These are phyloP conservation scores for Lichtheimia ornata DNA, from an alignment of 371 early-diverging fungal species.

Conservation along the genomic window DNA sequence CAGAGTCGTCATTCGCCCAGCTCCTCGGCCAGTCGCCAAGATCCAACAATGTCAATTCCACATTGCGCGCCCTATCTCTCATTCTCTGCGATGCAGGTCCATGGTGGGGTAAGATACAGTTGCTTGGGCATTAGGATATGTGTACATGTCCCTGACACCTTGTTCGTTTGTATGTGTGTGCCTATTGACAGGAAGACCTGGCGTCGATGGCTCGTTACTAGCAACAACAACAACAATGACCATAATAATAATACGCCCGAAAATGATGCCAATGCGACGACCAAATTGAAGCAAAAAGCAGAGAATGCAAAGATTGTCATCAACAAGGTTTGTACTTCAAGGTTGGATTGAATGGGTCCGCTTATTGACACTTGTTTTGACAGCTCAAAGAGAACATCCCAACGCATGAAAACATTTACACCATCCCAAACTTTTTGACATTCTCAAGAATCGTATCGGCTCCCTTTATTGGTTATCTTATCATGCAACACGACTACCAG, in stretches of 20 bases:
- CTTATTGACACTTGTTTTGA: slow-evolving; percentile 5
- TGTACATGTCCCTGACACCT: neutral
- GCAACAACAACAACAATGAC: neutral
- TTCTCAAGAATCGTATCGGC: slow-evolving; percentile 73
- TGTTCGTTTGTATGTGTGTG: neutral
- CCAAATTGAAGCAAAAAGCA: slow-evolving; percentile 24
- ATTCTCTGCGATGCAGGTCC: neutral
- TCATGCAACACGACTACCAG: slow-evolving; percentile 70
- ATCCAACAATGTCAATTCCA: slow-evolving; percentile 1
- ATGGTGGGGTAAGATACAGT: neutral
- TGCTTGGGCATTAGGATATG: neutral
- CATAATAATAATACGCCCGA: neutral
- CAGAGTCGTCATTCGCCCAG: neutral
- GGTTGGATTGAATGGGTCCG: neutral
- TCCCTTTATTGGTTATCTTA: slow-evolving; percentile 88
- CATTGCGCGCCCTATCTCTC: slow-evolving; percentile 1
- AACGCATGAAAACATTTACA: slow-evolving; percentile 80
- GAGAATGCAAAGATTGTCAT: slow-evolving; percentile 43
- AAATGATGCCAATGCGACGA: slow-evolving; percentile 2
- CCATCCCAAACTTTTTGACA: slow-evolving; percentile 88
- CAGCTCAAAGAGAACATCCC: slow-evolving; percentile 32
- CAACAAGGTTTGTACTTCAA: slow-evolving; percentile 23
- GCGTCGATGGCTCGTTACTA: slow-evolving; percentile 5
- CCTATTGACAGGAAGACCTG: neutral
- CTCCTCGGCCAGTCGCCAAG: neutral